Percentiles rank a stretch among this genome's conserved stretches.
These are phyloP conservation scores for Saturnispora silvae DNA, from an alignment of 805 yeast genomes.

Conservation along the genomic window DNA sequence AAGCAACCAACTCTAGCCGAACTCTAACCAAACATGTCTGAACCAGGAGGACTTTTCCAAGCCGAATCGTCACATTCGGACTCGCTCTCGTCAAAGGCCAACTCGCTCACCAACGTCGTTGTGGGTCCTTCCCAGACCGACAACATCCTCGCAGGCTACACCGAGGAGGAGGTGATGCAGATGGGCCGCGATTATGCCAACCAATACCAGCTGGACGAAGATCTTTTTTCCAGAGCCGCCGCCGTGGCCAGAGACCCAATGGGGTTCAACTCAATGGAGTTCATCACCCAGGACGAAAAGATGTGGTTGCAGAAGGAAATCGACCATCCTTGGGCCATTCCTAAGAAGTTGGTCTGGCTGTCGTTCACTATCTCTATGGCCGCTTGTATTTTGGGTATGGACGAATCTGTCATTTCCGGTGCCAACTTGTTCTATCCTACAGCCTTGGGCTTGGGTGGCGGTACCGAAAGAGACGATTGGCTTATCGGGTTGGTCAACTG, in stretches of 20 bases:
- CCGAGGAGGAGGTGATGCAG: constrained; percentile 52
- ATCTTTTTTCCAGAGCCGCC: constrained; percentile 53
- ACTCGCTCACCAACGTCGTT: neutral
- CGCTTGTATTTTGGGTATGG: constrained; percentile 76
- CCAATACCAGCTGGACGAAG: constrained; percentile 44
- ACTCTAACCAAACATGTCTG: too few species aligned
- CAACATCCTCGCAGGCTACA: constrained; percentile 46
- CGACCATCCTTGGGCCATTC: constrained; percentile 37
- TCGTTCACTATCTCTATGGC: constrained; percentile 64
- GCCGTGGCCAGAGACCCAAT: constrained; percentile 54
- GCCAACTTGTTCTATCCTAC: constrained; percentile 53
- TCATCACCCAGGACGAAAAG: constrained; percentile 47
- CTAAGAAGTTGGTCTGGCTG: constrained; percentile 38
- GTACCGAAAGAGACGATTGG: constrained; percentile 41
- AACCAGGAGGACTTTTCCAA: too few species aligned
- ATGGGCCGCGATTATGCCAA: constrained; percentile 62
- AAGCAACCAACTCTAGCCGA: too few species aligned
- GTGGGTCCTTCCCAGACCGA: constrained; percentile 9
- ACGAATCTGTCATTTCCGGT: constrained; percentile 67
- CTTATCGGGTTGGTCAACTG: constrained; percentile 55
- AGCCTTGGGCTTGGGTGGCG: constrained; percentile 40
- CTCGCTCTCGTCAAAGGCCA: neutral
- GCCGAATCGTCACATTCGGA: too few species aligned
- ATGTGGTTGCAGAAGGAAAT: constrained; percentile 35
- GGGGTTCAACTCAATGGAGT: constrained; percentile 48